Base-by-base conservation (phyloP, 176 grass and related monocot genomes). In the Oryza brachyantha region DNA sequence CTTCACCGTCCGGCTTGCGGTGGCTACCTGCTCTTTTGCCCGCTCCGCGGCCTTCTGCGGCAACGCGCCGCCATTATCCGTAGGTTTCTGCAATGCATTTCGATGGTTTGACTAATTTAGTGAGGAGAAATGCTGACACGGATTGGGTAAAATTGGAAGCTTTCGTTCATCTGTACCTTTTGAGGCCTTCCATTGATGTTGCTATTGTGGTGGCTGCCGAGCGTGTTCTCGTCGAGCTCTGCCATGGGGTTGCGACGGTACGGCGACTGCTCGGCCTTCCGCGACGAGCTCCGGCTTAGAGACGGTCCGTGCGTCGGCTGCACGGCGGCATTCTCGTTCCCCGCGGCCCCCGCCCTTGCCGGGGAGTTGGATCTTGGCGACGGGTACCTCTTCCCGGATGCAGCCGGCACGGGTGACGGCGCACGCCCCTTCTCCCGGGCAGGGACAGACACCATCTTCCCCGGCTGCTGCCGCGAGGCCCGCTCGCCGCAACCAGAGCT, bases 361-460 rank as follows among this genome's bases (percentile, higher is more conserved):
- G 90, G 92, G 10, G 96, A 99, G 59, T 85, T 89, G 31, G 90
- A 93, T 74, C 90, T 74, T 6, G 96, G 92, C 21, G 92, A 98
- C 5, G 90, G 77, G 14, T 73, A 89, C 84, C 90, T 92, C 81
- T 89, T 95, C 22, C 35, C 69, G 4, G 86, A 21, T 6, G 70
- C 39, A 28, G 85, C 55, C 66, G 68, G 54, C 58, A 82, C 91
- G 38, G 78, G 87, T 54, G 81, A 73, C 78, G 66, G 69, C 32
- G 50, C 75, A 74, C 59, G 57, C 13, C 68, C 87, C 59, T 98
- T 98, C 4, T 98, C 92, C 32, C 96, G 77, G 0, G 92, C 85
- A 1, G 92, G 92, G 25, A 97, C 87, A 0, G 91, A 87, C 27
- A 97, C 91, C 91, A 97, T 90, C 77, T 97, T 97, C 40, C 87